Evolutionary conservation across 1,284 basidiomycete species (phyloP).

Genomic region (Ganoderma lingzhi): DNA sequence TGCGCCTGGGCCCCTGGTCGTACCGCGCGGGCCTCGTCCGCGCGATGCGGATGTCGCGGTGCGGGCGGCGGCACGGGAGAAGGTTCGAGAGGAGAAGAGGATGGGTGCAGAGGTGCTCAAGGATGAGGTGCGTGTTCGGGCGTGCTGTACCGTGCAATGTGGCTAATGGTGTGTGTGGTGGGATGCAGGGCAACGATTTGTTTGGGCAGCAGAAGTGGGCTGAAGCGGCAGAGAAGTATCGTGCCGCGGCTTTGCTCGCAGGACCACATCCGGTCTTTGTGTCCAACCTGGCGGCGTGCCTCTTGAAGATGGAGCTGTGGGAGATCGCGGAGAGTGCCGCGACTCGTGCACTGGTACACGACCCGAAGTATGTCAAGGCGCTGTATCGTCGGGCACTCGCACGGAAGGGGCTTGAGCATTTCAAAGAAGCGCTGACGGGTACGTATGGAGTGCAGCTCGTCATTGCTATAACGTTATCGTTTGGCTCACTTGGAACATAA

Average conservation of each 20-base stretch:
- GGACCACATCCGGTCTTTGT: slow-evolving; percentile 45
- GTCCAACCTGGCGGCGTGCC: slow-evolving; percentile 50
- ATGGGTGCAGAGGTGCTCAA: not conserved
- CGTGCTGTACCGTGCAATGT: not conserved
- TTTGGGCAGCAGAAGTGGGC: slow-evolving; percentile 33
- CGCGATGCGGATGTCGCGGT: not conserved
- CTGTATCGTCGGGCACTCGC: slow-evolving; percentile 53
- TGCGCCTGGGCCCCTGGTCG: not conserved
- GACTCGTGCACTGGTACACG: slow-evolving; percentile 48
- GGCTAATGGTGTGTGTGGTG: not conserved
- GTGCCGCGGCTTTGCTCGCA: slow-evolving; percentile 32
- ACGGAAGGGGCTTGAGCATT: slow-evolving; percentile 46
- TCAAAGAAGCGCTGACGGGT: slow-evolving; percentile 50
- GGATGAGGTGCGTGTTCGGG: not conserved
- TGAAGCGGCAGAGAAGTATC: slow-evolving; percentile 37
- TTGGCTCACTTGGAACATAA: too few species aligned
- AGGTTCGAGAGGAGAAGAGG: not conserved
- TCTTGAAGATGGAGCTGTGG: slow-evolving; percentile 50
- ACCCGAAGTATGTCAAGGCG: slow-evolving; percentile 52
- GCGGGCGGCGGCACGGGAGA: not conserved
- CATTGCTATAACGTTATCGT: too few species aligned
- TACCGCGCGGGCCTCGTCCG: too few species aligned
- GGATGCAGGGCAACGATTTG: slow-evolving; percentile 36
- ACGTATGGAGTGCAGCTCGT: slow-evolving; percentile 2
- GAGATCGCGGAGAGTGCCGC: slow-evolving; percentile 52